Conservation (phyloP, 2,329 filamentous ascomycete species). For the Ilyonectria destructans region DNA sequence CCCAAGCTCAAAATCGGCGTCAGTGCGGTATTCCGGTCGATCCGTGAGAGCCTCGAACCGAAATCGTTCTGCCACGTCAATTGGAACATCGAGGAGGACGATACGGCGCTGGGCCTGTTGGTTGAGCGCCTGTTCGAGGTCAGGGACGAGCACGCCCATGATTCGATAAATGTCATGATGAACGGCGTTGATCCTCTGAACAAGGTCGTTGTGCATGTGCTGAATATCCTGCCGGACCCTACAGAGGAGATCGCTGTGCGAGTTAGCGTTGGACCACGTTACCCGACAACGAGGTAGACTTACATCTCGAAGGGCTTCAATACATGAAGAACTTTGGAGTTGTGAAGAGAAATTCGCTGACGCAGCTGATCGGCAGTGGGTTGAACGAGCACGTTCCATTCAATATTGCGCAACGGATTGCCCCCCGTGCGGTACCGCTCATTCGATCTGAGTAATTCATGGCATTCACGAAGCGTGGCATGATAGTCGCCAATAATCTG, state of each 20-base stretch:
- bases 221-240: constrained; percentile 51
- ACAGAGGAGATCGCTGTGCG: constrained; percentile 51
- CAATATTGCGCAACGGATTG: constrained; percentile 52
- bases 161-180: constrained; percentile 45
- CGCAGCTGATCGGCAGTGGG: constrained; percentile 53
- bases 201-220: constrained; percentile 46
- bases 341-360: constrained; percentile 53
- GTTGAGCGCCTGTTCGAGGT: constrained; percentile 46
- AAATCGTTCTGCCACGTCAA: constrained; percentile 45
- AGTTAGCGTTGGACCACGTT: constrained; percentile 20
- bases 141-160: constrained; percentile 47
- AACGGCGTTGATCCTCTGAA: constrained; percentile 42
- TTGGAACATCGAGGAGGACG: constrained; percentile 41
- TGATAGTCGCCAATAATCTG: constrained; percentile 54
- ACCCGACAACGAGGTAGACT: constrained; percentile 20
- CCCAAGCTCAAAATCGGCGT: constrained; percentile 43
- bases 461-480: constrained; percentile 53
- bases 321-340: constrained; percentile 53
- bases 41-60: constrained; percentile 44
- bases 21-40: constrained; percentile 39
- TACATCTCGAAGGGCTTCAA: constrained; percentile 58
- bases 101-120: constrained; percentile 38
- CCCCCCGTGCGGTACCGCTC: constrained; percentile 47
- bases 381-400: constrained; percentile 57
- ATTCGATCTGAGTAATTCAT: constrained; percentile 50